These are phyloP conservation scores for Zoysia matrella DNA, from an alignment of 202 grass and related monocot species.

Conservation along the genomic window DNA sequence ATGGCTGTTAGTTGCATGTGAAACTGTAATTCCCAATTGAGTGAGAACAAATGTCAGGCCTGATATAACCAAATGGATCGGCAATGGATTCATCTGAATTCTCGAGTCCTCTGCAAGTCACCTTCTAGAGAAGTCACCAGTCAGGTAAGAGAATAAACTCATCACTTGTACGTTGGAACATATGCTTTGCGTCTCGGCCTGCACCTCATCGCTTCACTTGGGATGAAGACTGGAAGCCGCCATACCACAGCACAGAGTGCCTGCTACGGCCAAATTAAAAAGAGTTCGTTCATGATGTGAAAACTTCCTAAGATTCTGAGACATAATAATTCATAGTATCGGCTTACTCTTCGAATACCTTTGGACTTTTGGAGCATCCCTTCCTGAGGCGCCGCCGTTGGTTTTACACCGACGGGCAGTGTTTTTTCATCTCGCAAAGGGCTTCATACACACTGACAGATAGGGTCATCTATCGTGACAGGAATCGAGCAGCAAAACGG, in stretches of 20 bases:
- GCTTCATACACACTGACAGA: not conserved
- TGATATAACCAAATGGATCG: not conserved
- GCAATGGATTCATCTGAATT: not conserved
- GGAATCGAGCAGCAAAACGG: no score
- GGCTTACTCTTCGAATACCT: not conserved
- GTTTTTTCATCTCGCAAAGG: not conserved
- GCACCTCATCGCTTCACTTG: not conserved
- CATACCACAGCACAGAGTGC: not conserved
- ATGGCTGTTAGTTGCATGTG: not conserved
- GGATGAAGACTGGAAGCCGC: not conserved
- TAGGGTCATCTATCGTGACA: not conserved
- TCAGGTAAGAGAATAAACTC: not conserved
- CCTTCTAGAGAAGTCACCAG: not conserved
- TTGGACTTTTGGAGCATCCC: not conserved
- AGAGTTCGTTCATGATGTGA: slow-evolving; percentile 11
- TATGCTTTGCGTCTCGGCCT: not conserved
- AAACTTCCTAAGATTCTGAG: slow-evolving; percentile 2
- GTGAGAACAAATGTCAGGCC: not conserved
- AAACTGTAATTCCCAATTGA: not conserved
- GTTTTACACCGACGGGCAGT: slow-evolving; percentile 11
- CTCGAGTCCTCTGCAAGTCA: not conserved
- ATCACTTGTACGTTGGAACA: not conserved
- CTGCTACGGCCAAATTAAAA: no score
- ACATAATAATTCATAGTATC: not conserved
- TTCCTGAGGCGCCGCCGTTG: slow-evolving; percentile 20